These are phyloP conservation scores for Talaromyces nanjingensis DNA, from an alignment of 495 filamentous ascomycete genomes.

Conservation along the genomic window DNA sequence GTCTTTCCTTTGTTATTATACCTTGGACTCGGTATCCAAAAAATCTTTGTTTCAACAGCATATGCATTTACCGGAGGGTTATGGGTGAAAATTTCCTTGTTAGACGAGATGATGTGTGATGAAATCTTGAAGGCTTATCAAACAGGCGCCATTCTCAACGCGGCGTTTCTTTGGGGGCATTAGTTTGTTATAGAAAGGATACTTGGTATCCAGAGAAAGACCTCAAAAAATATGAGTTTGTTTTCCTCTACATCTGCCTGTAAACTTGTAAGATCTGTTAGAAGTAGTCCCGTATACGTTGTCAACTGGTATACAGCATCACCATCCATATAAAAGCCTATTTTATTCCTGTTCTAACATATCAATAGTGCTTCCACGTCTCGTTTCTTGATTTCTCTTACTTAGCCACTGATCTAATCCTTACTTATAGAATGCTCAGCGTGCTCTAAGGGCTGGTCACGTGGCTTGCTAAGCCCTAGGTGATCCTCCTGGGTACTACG, in stretches of 20 bases:
- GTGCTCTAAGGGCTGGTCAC: background rate
- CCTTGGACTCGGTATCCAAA: conserved; percentile 5
- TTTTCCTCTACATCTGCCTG: background rate
- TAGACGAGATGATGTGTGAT: conserved; percentile 1
- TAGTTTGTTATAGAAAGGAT: background rate
- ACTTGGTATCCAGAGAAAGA: background rate
- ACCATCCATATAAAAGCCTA: no score
- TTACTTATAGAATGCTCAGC: no score
- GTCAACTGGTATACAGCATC: background rate
- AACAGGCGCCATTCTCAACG: conserved; percentile 11
- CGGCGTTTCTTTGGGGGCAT: conserved; percentile 11
- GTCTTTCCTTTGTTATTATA: background rate
- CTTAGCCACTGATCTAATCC: background rate
- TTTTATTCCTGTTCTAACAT: background rate
- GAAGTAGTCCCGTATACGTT: background rate
- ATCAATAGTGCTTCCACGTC: background rate
- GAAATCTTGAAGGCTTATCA: conserved; percentile 5
- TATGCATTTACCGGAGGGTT: conserved; percentile 7
- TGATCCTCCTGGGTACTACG: background rate
- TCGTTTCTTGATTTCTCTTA: background rate
- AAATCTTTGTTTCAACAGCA: conserved; percentile 9
- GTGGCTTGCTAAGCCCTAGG: background rate
- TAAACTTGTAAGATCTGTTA: background rate
- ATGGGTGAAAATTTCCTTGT: conserved; percentile 6
- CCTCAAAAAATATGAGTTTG: background rate